Conservation (phyloP, 352 stramenopile species). For the Discostella stelligera region DNA sequence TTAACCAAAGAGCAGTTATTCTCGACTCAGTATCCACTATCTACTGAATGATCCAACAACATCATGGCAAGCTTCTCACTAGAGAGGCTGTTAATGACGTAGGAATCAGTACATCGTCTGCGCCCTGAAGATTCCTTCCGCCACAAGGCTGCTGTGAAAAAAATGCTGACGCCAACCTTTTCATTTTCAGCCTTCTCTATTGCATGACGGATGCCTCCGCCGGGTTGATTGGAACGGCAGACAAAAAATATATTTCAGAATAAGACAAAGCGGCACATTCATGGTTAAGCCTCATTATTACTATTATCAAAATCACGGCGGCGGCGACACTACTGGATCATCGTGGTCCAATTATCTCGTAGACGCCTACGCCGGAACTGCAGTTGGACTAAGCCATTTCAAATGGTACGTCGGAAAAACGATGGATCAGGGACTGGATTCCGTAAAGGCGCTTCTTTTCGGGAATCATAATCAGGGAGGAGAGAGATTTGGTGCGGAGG, state of each 20-base stretch:
- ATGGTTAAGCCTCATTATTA: background rate
- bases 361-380: slow-evolving; percentile 60
- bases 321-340: background rate
- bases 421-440: slow-evolving; percentile 18
- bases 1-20: too few relatives aligned
- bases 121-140: too few relatives aligned
- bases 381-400: slow-evolving; percentile 47
- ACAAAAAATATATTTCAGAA: too few relatives aligned
- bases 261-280: too few relatives aligned
- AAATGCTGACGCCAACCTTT: background rate
- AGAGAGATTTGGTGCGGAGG: background rate
- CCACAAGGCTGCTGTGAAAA: background rate
- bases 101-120: too few relatives aligned
- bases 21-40: too few relatives aligned
- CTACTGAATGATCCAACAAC: too few relatives aligned
- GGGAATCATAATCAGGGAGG: background rate
- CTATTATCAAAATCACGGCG: slow-evolving; percentile 2
- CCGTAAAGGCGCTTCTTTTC: slow-evolving; percentile 14
- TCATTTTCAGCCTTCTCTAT: background rate
- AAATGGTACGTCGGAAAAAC: slow-evolving; percentile 44
- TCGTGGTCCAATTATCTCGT: slow-evolving; percentile 14
- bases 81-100: too few relatives aligned
- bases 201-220: too few relatives aligned
- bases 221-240: too few relatives aligned
- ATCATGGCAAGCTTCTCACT: too few relatives aligned